These are phyloP conservation scores for Inga oerstediana DNA, from an alignment of 306 rosid genomes.

Conservation along the genomic window DNA sequence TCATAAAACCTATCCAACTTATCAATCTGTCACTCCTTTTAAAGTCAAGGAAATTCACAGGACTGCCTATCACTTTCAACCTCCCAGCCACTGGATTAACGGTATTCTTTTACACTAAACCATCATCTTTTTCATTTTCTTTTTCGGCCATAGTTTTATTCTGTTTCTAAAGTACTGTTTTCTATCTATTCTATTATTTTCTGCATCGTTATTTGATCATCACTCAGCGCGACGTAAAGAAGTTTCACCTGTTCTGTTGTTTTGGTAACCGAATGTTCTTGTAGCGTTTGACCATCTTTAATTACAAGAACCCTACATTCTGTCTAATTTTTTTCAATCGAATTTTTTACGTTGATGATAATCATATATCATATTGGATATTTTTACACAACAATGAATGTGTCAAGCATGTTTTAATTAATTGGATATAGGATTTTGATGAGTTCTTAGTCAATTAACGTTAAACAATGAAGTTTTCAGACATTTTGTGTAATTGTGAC, in stretches of 20 bases:
- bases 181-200: not conserved
- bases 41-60: conserved; percentile 42
- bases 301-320: not conserved
- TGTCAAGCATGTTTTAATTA: not conserved
- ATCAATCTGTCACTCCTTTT: conserved; percentile 45
- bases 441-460: not conserved
- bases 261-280: no score
- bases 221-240: not conserved
- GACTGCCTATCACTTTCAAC: conserved; percentile 82
- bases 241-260: not conserved
- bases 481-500: no score
- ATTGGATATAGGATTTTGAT: not conserved
- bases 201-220: not conserved
- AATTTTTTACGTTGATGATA: no score
- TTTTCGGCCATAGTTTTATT: not conserved
- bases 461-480: not conserved
- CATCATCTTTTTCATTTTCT: not conserved
- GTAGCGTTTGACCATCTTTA: not conserved
- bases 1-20: conserved; percentile 44
- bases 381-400: not conserved
- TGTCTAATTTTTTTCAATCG: not conserved
- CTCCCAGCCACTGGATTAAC: conserved; percentile 76
- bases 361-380: no score
- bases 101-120: conserved; percentile 37
- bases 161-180: not conserved